Base-by-base conservation (phyloP, 768 basidiomycete species). In the Hygrophorus pudorinus region DNA sequence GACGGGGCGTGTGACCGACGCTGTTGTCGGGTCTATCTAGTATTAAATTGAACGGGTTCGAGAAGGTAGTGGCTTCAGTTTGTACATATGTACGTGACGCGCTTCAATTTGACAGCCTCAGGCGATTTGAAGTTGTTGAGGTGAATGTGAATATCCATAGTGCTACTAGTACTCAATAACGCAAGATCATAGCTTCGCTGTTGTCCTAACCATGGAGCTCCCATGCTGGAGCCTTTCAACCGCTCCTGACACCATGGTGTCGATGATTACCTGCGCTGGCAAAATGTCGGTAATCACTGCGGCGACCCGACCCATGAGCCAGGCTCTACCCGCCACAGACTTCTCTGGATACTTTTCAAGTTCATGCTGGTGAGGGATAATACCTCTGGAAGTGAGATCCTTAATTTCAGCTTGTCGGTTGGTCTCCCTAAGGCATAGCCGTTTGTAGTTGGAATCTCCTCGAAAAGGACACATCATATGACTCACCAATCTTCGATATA, bases 231-330 rank as follows among this genome's bases (percentile, higher is more conserved):
- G 41, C 45, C 65, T 55, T 13, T 53, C 51, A 8, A 61, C 64
- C 14, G 68, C 71, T 7, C 70, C 60, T 10, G 57, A 52, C 4
- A 73, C 64, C 89, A 93, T 92, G 47, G 72, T 71, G 21, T 91
- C 86, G 38, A 91, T 70, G 51, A 93, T 93, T 40, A 70, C 68
- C 65, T 89, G 77, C 5, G 91, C 92, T 4, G 92, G 87, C 9
- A 79, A 70, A 28, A 94, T 62, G 1, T 92, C 85, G 45, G 82
- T 56, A 46, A 87, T 79, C 36, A 85, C 66, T 18, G 72, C 79
- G 11, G 86, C 73, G 24, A 92, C 87, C 44, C 78, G 76, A 40
- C 92, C 93, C 68, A 93, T 87, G 38, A 93, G 70, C 81, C 84
- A 93, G 17, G 79, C 62, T 17, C 80, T 67, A 20, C 72, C 75